Conservation (phyloP, 2,329 filamentous ascomycete species). For the Diaporthe caulivora region DNA sequence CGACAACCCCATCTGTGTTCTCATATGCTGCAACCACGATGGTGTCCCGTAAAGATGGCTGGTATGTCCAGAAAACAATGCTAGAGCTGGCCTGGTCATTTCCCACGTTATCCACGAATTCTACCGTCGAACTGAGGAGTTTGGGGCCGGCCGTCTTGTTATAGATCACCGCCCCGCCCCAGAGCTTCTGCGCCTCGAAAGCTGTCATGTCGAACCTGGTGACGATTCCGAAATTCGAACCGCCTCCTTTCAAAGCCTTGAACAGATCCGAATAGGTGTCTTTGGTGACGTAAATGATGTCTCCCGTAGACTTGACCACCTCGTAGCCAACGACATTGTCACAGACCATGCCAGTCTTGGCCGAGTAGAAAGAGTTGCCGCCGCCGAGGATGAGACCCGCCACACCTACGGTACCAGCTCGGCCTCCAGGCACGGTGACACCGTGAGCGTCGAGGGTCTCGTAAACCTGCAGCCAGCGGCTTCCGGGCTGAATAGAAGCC, state of each 20-base stretch:
- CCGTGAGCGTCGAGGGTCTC: conserved; percentile 6
- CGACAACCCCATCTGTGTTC: conserved; percentile 2
- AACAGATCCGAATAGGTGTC: conserved; percentile 7
- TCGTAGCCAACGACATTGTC: conserved; percentile 1
- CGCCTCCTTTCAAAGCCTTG: conserved; percentile 14
- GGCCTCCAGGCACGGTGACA: conserved; percentile 19
- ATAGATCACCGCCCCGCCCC: background rate
- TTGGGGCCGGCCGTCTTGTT: background rate
- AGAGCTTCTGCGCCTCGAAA: background rate
- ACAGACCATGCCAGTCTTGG: background rate
- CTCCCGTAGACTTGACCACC: background rate
- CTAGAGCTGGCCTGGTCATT: conserved; percentile 17
- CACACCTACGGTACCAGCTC: conserved; percentile 19
- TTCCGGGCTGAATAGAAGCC: conserved; percentile 11
- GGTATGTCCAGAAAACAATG: conserved; percentile 1
- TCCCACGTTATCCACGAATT: background rate
- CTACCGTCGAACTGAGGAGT: background rate
- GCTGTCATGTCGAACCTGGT: conserved; percentile 5
- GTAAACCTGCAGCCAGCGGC: conserved; percentile 19
- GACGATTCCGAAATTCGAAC: conserved; percentile 23
- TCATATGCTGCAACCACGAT: background rate
- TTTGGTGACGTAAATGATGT: background rate
- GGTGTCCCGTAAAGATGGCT: background rate
- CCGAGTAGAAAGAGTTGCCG: conserved; percentile 22
- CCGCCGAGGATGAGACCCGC: conserved; percentile 16